Evolutionary conservation across 2,329 filamentous ascomycete species (phyloP), one percentile per base, ranked within the genome.

Genomic region (Fusarium bactridioides): DNA sequence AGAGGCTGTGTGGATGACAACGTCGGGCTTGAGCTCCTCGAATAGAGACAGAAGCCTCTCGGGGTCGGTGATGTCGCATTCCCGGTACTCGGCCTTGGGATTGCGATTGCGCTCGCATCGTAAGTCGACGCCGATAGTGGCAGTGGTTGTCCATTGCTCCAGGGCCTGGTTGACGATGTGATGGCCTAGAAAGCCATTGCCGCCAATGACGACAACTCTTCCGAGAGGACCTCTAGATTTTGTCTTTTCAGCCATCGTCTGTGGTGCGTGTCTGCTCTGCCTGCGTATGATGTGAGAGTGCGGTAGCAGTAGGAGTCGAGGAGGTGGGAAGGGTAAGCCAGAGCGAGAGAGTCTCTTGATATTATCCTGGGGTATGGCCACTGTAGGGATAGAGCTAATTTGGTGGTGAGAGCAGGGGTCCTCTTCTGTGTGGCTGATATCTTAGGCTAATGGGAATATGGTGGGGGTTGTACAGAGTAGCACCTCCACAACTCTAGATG

Each of bases 1-100:
- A 38, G 91, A 93, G 25, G 95, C 96, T 5, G 95, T 97, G 83
- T 99, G 95, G 78, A 98, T 92, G 57, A 99, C 94, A 19, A 97
- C 89, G 79, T 94, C 91, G 25, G 95, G 95, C 76, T 88, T 88
- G 61, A 91, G 86, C 71, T 89, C 85, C 37, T 86, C 81, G 76
- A 98, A 90, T 48, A 94, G 83, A 41, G 86, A 84, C 44, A 88
- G 80, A 71, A 96, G 86, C 69, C 86, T 86, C 61, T 86, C 84
- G 23, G 84, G 79, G 70, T 93, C 90, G 61, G 93, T 94, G 80
- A 96, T 94, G 82, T 95, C 93, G 79, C 90, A 92, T 75, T 94
- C 90, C 80, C 89, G 87, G 84, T 96, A 96, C 58, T 85, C 82
- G 53, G 86, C 84, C 62, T 83, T 84, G 40, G 84, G 81, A 65